Base-by-base conservation (phyloP, 2,329 filamentous ascomycete genomes). In the Coniochaeta sp. region DNA sequence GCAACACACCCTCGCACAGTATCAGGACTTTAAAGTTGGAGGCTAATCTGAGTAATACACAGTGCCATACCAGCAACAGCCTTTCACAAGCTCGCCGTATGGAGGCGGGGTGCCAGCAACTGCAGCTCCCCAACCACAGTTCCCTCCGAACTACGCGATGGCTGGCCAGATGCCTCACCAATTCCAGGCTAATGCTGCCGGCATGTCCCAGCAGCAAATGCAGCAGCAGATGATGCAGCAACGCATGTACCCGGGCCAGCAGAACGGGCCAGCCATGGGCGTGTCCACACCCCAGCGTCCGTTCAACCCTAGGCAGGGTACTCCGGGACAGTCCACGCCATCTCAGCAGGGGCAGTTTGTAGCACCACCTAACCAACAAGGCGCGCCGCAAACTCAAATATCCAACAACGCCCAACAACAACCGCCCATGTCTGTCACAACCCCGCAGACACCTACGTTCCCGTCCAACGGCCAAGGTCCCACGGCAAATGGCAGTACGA, bases 41-140 rank as follows among this genome's bases (percentile, higher is more conserved):
- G 32, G 31, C 30, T 52, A 48, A 52, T 49, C 45, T 48, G 54
- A 55, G 13, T 35, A 27, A 20, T 51, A 35, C 18, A 53, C 64
- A 81, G 79, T 82, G 73, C 66, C 77, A 58, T 82, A 77, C 56
- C 82, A 81, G 57, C n/a, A n/a, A 70, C 79, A n/a, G 35, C 79
- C 81, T 50, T 85, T 80, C 58, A 75, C 78, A 22, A 73, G 70
- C 60, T 75, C 77, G 31, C 76, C 80, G 5, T 85, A 83, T 61
- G 78, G 77, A 55, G 67, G 75, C 59, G 72, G 75, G 57, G 68
- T 79, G 61, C 71, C 76, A 18, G 70, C 72, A 48, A 70, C 77
- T 32, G 71, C 72, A 56, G 70, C 69, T 40, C 73, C 74, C 8
- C 79, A 79, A 57, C 70, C 69, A 58, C 73, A 74, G 54, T 65